These are phyloP conservation scores for Raddia guianensis DNA, from an alignment of 176 grass and related monocot genomes.

Conservation along the genomic window DNA sequence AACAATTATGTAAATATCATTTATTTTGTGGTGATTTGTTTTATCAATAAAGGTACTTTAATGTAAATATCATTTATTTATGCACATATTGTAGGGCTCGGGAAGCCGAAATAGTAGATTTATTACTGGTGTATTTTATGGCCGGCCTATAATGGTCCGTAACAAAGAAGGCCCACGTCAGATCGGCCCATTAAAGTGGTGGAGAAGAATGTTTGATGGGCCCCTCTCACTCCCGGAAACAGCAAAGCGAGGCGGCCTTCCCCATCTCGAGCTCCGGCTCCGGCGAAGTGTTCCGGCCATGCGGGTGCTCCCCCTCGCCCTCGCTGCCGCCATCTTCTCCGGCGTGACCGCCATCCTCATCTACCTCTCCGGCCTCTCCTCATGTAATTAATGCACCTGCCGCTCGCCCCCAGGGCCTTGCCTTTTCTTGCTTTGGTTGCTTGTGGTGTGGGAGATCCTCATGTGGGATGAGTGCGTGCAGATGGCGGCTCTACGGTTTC, in stretches of 20 bases:
- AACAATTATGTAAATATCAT: too few species aligned
- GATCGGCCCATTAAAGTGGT: background rate
- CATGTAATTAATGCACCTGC: slow-evolving; percentile 53
- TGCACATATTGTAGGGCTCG: too few species aligned
- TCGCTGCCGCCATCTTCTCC: slow-evolving; percentile 61
- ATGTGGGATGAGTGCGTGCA: slow-evolving; percentile 25
- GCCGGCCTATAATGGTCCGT: too few species aligned
- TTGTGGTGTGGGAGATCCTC: slow-evolving; percentile 27
- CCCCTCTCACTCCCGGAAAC: slow-evolving; percentile 10
- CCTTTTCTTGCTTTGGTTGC: background rate
- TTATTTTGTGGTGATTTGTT: too few species aligned
- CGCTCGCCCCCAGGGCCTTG: background rate
- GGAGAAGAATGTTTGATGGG: background rate
- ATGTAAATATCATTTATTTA: too few species aligned
- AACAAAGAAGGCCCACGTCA: too few species aligned
- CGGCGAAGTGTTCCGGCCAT: slow-evolving; percentile 48
- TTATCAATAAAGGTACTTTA: too few species aligned
- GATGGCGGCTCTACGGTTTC: slow-evolving; percentile 62
- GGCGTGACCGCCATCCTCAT: slow-evolving; percentile 68
- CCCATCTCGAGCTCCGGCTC: background rate
- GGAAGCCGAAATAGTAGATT: too few species aligned
- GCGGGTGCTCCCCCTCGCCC: slow-evolving; percentile 68
- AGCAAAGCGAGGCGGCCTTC: background rate
- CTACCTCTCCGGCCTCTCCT: slow-evolving; percentile 80
- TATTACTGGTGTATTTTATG: too few species aligned